phyloP scores from a whole-genome alignment of 768 basidiomycete species.

The Termitomyces sp. region DNA sequence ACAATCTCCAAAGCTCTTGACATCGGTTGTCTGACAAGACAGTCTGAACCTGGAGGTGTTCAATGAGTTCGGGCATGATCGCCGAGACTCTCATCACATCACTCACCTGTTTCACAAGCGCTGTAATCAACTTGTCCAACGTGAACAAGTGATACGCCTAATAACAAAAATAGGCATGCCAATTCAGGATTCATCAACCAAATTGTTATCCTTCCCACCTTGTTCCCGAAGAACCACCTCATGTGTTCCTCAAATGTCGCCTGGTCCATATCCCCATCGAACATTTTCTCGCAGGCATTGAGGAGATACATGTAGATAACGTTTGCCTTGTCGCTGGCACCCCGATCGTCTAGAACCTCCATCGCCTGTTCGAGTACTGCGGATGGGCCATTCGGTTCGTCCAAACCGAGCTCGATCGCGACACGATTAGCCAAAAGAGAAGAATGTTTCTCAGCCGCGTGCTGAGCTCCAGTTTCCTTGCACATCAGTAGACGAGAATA shows the following conservation, averaged over 20 bases:
- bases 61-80: neutral
- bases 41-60: constrained; percentile 68
- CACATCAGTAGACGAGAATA: constrained; percentile 86
- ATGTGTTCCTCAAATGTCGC: constrained; percentile 93
- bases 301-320: constrained; percentile 88
- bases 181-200: constrained; percentile 6
- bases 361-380: constrained; percentile 66
- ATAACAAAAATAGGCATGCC: constrained; percentile 30
- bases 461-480: constrained; percentile 74
- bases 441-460: constrained; percentile 66
- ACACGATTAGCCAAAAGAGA: constrained; percentile 75
- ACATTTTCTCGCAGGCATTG: constrained; percentile 89
- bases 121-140: constrained; percentile 86
- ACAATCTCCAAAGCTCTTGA: constrained; percentile 78
- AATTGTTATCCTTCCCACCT: constrained; percentile 43
- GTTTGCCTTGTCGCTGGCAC: constrained; percentile 48
- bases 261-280: constrained; percentile 91
- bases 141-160: constrained; percentile 93
- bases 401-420: constrained; percentile 80
- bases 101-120: constrained; percentile 86
- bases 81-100: neutral
- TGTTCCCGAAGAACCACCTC: constrained; percentile 90
- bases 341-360: constrained; percentile 54
- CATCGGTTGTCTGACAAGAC: constrained; percentile 82
- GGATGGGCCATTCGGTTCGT: constrained; percentile 78